These are phyloP conservation scores for Flaveria bidentis DNA, from an alignment of 129 eudicot genomes.

Conservation along the genomic window DNA sequence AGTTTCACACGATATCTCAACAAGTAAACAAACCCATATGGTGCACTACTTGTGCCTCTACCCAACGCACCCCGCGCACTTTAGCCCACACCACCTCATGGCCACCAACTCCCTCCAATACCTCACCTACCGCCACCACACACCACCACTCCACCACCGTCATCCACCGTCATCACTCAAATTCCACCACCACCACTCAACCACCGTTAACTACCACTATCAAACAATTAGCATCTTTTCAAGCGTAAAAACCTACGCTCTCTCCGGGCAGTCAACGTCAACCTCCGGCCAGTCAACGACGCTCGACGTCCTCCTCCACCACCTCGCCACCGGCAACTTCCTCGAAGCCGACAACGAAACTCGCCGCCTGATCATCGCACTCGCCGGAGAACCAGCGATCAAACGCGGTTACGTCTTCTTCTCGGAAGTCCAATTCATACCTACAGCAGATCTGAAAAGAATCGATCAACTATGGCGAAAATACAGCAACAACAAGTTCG, in stretches of 20 bases:
- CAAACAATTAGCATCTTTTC: constrained; percentile 18
- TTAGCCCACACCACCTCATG: constrained; percentile 34
- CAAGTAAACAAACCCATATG: too few relatives aligned
- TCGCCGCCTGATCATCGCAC: constrained; percentile 80
- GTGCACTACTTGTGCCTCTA: too few relatives aligned
- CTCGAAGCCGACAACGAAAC: constrained; percentile 90
- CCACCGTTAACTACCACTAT: constrained; percentile 12
- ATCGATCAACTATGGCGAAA: constrained; percentile 67
- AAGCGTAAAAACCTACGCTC: constrained; percentile 18
- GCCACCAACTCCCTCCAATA: constrained; percentile 71
- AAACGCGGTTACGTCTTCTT: constrained; percentile 93
- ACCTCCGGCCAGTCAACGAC: constrained; percentile 25
- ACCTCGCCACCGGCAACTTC: constrained; percentile 53
- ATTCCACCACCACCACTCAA: constrained; percentile 30
- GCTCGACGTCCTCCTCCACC: constrained; percentile 55
- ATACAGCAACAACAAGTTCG: constrained; percentile 56
- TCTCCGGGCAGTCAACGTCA: constrained; percentile 17
- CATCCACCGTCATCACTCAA: constrained; percentile 20
- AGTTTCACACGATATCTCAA: too few relatives aligned
- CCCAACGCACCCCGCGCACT: too few relatives aligned
- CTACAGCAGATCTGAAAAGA: constrained; percentile 41
- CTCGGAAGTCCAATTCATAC: constrained; percentile 87
- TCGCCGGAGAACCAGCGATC: constrained; percentile 71
- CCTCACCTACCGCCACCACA: constrained; percentile 44
- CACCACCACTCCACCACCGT: constrained; percentile 26